Conservation (phyloP, 2,329 filamentous ascomycete species). For the Aspergillus unguis region DNA sequence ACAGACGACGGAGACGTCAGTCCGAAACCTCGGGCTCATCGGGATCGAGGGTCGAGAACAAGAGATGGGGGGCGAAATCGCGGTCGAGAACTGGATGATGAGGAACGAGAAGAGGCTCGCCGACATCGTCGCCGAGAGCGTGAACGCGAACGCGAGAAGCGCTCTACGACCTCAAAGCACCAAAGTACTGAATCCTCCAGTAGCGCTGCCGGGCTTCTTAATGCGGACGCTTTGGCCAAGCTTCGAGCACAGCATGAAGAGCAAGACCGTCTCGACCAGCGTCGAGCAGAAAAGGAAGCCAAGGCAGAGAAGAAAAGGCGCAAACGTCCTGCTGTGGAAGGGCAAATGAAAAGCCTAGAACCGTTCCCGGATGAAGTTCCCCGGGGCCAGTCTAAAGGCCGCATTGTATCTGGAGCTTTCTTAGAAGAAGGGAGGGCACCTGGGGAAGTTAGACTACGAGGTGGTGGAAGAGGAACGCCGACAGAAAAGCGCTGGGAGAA, state of each 20-base stretch:
- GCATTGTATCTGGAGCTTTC: conserved; percentile 67
- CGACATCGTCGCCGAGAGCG: conserved; percentile 14
- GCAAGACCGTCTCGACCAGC: conserved; percentile 45
- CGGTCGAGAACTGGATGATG: conserved; percentile 18
- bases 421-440: conserved; percentile 61
- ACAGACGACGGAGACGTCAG: conserved; percentile 31
- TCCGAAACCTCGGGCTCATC: conserved; percentile 15
- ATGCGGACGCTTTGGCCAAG: conserved; percentile 60
- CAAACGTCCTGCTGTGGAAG: conserved; percentile 25
- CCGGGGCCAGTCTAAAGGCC: conserved; percentile 50
- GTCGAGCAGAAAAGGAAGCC: conserved; percentile 33
- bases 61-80: conserved; percentile 20
- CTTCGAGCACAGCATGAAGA: conserved; percentile 62
- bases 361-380: conserved; percentile 29
- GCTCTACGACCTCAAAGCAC: conserved; percentile 33
- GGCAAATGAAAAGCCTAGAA: conserved; percentile 18
- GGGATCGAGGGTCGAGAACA: conserved; percentile 12
- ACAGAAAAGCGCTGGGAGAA: conserved; percentile 52
- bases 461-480: conserved; percentile 33
- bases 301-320: conserved; percentile 25
- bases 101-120: conserved; percentile 15
- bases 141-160: conserved; percentile 22
- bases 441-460: conserved; percentile 47
- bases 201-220: conserved; percentile 44
- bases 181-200: conserved; percentile 42